These are phyloP conservation scores for Ploettnerulaceae sp. DNA, from an alignment of 2,329 filamentous ascomycete genomes.

Conservation along the genomic window DNA sequence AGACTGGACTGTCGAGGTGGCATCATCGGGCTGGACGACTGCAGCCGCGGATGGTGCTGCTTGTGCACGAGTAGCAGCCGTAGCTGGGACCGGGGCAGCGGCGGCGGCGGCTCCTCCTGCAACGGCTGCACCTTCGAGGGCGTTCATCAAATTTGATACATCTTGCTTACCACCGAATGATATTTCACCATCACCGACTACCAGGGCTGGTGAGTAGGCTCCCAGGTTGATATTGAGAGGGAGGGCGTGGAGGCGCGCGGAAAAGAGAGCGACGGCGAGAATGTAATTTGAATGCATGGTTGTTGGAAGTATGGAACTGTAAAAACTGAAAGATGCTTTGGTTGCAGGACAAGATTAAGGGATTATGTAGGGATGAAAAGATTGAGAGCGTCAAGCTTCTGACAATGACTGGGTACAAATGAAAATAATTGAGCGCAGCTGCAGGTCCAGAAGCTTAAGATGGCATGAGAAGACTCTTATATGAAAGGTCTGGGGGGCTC, in stretches of 20 bases:
- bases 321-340: not conserved
- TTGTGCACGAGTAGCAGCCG: conserved; percentile 20
- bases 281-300: conserved; percentile 31
- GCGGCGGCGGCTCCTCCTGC: conserved; percentile 40
- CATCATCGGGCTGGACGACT: conserved; percentile 14
- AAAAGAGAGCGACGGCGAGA: conserved; percentile 32
- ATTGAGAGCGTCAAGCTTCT: conserved; percentile 31
- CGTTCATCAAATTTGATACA: conserved; percentile 41
- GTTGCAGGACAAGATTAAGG: conserved; percentile 18
- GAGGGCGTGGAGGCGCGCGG: conserved; percentile 33
- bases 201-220: conserved; percentile 46
- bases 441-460: conserved; percentile 15
- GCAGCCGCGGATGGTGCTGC: conserved; percentile 27
- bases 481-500: conserved; percentile 19
- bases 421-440: conserved; percentile 28
- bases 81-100: conserved; percentile 27
- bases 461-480: conserved; percentile 25
- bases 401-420: conserved; percentile 18
- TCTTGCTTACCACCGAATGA: conserved; percentile 41
- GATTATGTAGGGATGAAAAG: conserved; percentile 17
- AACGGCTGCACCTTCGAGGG: conserved; percentile 41
- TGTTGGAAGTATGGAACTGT: conserved; percentile 5
- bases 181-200: conserved; percentile 50
- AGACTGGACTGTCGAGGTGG: conserved; percentile 12
- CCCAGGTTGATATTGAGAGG: conserved; percentile 50